Evolutionary conservation across 108 stramenopile species (phyloP), one percentile per base, ranked within the genome.

Genomic region (Nitzschia palea): DNA sequence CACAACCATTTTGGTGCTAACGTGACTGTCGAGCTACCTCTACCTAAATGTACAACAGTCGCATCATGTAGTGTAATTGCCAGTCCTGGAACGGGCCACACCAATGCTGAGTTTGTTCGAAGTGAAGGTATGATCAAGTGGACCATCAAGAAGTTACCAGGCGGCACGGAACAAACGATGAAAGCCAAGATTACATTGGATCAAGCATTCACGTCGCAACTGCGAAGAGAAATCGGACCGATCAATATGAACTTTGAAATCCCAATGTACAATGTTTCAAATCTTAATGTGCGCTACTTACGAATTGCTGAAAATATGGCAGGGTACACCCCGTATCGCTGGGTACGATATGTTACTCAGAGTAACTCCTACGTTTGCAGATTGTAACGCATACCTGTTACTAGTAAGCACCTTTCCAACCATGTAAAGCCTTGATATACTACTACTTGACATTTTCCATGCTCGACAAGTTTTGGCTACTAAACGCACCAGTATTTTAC

Each of bases 261-360:
- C 37, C 99, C 99, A 31, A 99, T 99, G 98, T 99, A 95, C 85
- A 99, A 98, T 79, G 99, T 98, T 10, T 96, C 95, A 33, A 95
- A 95, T 68, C 77, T 99, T 58, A 96, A 99, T 69, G 97, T 99
- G 56, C 78, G 95, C 30, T 98, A 99, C 79, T 73, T 99, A 59
- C 85, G 97, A 68, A 98, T 99, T 68, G 95, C 95, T 3, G 99
- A 99, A 67, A 78, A 84, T 65, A 89, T 90, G 82, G 94, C 90
- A 45, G 91, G 93, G 52, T 99, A 99, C 82, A 95, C 97, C 35
- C 99, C 99, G 18, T 98, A 97, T 71, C 94, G 99, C 57, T 99
- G 99, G 99, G 99, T 99, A 28, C 89, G 99, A 52, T 99, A 99
- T 73, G 98, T 99, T 61, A 98, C 99, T 29, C 97, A 97, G 73